Evolutionary conservation across 2,329 filamentous ascomycete species (phyloP).

Genomic region (Diplodia mutila): DNA sequence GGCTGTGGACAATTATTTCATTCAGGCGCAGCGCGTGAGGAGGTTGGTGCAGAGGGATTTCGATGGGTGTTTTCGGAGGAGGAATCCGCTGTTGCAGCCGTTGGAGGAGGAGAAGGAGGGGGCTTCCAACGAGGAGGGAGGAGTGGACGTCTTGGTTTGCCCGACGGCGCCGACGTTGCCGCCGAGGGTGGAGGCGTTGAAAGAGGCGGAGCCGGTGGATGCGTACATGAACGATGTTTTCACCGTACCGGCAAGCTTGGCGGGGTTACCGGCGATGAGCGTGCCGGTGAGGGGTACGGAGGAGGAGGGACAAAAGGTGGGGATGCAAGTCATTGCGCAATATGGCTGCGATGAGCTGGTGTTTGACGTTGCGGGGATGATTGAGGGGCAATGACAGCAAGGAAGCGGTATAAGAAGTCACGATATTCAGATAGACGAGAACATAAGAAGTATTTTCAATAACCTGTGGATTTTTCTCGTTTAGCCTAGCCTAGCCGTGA

Average conservation of each 20-base stretch:
- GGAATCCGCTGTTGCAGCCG: slow-evolving; percentile 65
- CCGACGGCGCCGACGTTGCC: slow-evolving; percentile 82
- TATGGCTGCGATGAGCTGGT: slow-evolving; percentile 74
- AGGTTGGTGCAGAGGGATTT: slow-evolving; percentile 86
- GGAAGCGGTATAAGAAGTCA: not conserved
- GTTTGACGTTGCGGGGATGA: slow-evolving; percentile 59
- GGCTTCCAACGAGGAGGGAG: slow-evolving; percentile 46
- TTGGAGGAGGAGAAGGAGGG: not conserved
- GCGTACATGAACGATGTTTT: slow-evolving; percentile 93
- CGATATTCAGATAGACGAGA: not conserved
- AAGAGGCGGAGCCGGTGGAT: slow-evolving; percentile 57
- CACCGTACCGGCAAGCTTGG: slow-evolving; percentile 91
- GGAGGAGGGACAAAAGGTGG: slow-evolving; percentile 46
- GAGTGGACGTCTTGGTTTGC: slow-evolving; percentile 84
- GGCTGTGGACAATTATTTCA: slow-evolving; percentile 94
- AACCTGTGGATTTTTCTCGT: not conserved
- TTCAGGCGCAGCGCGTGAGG: slow-evolving; percentile 87
- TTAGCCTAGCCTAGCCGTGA: not conserved
- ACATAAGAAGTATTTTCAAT: not conserved
- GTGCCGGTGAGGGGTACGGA: slow-evolving; percentile 66
- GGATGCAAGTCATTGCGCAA: slow-evolving; percentile 79
- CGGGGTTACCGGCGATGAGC: slow-evolving; percentile 85
- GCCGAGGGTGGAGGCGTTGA: slow-evolving; percentile 61
- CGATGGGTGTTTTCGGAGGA: slow-evolving; percentile 71
- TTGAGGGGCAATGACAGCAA: slow-evolving; percentile 35